These are phyloP conservation scores for Beauveria pseudobassiana DNA, from an alignment of 2,329 filamentous ascomycete genomes.

Conservation along the genomic window DNA sequence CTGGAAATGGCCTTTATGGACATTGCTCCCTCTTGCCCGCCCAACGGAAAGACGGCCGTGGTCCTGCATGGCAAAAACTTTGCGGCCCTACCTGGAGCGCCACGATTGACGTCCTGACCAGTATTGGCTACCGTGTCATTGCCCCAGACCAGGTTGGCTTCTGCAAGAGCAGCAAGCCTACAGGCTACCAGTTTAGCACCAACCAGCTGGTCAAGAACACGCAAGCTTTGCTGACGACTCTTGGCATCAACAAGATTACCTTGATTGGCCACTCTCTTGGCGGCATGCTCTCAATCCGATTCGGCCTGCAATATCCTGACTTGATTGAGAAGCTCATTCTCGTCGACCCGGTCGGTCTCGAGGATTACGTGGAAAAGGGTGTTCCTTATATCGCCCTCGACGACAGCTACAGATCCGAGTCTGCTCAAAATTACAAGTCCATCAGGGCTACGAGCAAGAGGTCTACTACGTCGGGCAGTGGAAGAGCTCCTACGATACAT, in stretches of 20 bases:
- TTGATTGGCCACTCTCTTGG: slow-evolving; percentile 49
- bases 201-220: slow-evolving; percentile 46
- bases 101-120: slow-evolving; percentile 35
- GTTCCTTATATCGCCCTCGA: slow-evolving; percentile 40
- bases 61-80: slow-evolving; percentile 49
- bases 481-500: slow-evolving; percentile 42
- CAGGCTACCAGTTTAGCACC: slow-evolving; percentile 43
- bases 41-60: slow-evolving; percentile 35
- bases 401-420: slow-evolving; percentile 28
- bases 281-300: slow-evolving; percentile 46
- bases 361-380: slow-evolving; percentile 43
- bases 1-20: slow-evolving; percentile 52
- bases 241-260: slow-evolving; percentile 35
- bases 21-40: slow-evolving; percentile 27
- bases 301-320: slow-evolving; percentile 41
- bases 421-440: slow-evolving; percentile 32
- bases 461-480: slow-evolving; percentile 43
- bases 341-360: slow-evolving; percentile 45
- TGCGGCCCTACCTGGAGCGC: slow-evolving; percentile 45
- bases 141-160: slow-evolving; percentile 49
- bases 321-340: slow-evolving; percentile 36
- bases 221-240: slow-evolving; percentile 34
- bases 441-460: slow-evolving; percentile 39
- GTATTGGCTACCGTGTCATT: slow-evolving; percentile 42
- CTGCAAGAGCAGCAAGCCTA: slow-evolving; percentile 48